phyloP scores from a whole-genome alignment of 2,329 filamentous ascomycete species.

The Paecilomyces dactylethromorphus region DNA sequence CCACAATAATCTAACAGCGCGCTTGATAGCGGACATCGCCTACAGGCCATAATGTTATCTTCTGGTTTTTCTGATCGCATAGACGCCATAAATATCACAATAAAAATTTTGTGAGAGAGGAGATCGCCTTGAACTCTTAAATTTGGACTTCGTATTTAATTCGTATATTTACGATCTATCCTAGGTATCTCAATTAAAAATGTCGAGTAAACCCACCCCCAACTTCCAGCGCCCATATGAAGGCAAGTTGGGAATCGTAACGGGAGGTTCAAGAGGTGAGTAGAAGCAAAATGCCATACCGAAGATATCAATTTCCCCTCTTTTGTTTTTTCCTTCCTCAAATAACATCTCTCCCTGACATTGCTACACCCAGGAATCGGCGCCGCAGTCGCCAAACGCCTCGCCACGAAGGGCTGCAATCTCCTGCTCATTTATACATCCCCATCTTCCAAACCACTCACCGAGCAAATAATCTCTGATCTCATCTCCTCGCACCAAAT shows the following conservation, averaged over 20 bases:
- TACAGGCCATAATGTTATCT: neutral
- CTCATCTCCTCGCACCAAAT: constrained; percentile 5
- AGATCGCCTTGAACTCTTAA: neutral
- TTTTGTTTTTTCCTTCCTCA: no score
- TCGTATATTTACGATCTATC: no score
- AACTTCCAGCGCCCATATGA: neutral
- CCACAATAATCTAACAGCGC: neutral
- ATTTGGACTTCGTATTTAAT: neutral
- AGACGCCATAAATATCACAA: neutral
- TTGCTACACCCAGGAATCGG: constrained; percentile 48
- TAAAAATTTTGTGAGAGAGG: neutral
- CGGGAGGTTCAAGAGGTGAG: neutral
- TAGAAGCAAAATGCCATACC: neutral
- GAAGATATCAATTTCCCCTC: no score
- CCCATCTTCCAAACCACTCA: constrained; percentile 39
- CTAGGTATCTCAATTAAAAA: neutral
- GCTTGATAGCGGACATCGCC: neutral
- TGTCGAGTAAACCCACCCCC: neutral
- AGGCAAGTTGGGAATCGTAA: neutral
- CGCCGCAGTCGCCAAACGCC: constrained; percentile 50
- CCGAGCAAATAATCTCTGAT: neutral
- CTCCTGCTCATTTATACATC: constrained; percentile 57
- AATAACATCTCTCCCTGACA: neutral
- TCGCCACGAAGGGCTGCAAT: constrained; percentile 56
- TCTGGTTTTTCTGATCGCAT: neutral